phyloP scores from a whole-genome alignment of 2,329 filamentous ascomycete species.

The Fusarium nanum region DNA sequence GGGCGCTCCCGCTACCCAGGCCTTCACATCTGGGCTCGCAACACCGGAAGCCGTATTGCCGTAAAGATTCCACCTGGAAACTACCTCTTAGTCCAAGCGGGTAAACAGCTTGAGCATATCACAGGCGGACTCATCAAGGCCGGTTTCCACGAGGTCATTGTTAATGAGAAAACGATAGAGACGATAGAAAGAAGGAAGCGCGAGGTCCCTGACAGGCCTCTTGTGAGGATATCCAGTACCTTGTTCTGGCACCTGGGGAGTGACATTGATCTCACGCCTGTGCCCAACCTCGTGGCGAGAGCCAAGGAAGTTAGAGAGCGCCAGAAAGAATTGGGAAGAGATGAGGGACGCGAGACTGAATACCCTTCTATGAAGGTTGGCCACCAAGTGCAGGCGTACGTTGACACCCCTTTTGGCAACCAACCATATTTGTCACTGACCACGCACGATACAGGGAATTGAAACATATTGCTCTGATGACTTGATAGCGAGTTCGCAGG shows the following conservation, averaged over 20 bases:
- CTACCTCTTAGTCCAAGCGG: conserved; percentile 70
- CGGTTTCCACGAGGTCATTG: conserved; percentile 71
- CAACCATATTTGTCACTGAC: conserved; percentile 3
- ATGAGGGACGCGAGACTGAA: conserved; percentile 63
- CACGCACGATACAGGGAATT: conserved; percentile 56
- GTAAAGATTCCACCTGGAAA: conserved; percentile 69
- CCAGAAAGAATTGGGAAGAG: conserved; percentile 61
- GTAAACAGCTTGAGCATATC: conserved; percentile 72
- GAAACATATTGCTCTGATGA: conserved; percentile 65
- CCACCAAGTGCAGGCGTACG: conserved; percentile 67
- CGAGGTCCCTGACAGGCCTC: conserved; percentile 61
- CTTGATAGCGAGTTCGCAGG: conserved; percentile 42
- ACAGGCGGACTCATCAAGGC: conserved; percentile 71
- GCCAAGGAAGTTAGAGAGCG: conserved; percentile 59
- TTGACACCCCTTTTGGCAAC: conserved; percentile 16
- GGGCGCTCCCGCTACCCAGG: conserved; percentile 71
- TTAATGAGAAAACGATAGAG: conserved; percentile 64
- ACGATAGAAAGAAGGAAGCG: conserved; percentile 58
- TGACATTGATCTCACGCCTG: conserved; percentile 65
- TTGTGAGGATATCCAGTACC: conserved; percentile 69
- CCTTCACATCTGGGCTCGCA: conserved; percentile 72
- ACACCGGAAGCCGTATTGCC: conserved; percentile 68
- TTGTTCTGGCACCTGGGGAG: conserved; percentile 71
- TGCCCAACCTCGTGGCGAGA: conserved; percentile 59
- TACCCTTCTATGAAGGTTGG: conserved; percentile 69